These are phyloP conservation scores for Diaporthe vexans DNA, from an alignment of 2,329 filamentous ascomycete species.

Conservation along the genomic window DNA sequence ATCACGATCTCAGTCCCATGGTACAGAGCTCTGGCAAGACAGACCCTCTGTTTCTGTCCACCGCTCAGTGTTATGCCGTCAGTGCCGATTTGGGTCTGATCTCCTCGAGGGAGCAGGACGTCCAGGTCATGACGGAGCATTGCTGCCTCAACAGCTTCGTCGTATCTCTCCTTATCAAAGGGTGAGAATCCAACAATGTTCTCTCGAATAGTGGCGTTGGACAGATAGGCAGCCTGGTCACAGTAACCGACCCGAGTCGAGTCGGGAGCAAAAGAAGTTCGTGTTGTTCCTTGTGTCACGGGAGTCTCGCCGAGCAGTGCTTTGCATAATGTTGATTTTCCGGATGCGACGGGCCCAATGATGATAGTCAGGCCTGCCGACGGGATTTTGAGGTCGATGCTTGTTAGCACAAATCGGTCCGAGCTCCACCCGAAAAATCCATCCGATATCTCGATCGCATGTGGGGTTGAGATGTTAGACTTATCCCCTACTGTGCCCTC, in stretches of 20 bases:
- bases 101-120: conserved; percentile 50
- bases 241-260: conserved; percentile 48
- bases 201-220: conserved; percentile 35
- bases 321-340: conserved; percentile 55
- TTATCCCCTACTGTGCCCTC: no score
- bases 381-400: conserved; percentile 52
- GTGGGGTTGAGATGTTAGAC: no score
- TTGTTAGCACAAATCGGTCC: conserved; percentile 46
- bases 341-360: conserved; percentile 54
- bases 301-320: conserved; percentile 51
- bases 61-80: conserved; percentile 54
- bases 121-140: conserved; percentile 49
- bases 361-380: conserved; percentile 48
- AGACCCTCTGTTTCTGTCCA: conserved; percentile 51
- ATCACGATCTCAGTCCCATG: conserved; percentile 48
- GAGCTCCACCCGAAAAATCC: conserved; percentile 54
- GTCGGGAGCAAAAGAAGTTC: neutral
- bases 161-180: conserved; percentile 47
- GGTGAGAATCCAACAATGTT: conserved; percentile 37
- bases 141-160: conserved; percentile 50
- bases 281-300: neutral
- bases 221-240: conserved; percentile 28
- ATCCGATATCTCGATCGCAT: conserved; percentile 36
- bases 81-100: conserved; percentile 52
- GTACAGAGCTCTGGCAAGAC: conserved; percentile 46